Evolutionary conservation across 805 yeast genomes (phyloP).

Genomic region (Starmerella potacharoeniae): DNA sequence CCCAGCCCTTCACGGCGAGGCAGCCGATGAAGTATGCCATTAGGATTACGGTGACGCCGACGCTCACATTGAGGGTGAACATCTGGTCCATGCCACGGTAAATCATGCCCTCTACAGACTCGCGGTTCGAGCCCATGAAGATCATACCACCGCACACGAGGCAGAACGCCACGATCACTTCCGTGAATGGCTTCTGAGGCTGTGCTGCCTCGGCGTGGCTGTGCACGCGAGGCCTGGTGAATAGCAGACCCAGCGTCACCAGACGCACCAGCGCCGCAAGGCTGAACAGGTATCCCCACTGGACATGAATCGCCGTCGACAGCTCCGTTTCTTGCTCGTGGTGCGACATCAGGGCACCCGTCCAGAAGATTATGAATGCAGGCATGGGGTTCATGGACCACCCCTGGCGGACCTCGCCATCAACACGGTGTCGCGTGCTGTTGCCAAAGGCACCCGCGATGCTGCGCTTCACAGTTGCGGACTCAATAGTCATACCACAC

Average conservation of each 20-base stretch:
- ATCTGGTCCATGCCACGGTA: slow-evolving; percentile 73
- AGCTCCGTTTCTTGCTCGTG: slow-evolving; percentile 75
- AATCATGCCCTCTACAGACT: slow-evolving; percentile 68
- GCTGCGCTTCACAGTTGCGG: slow-evolving; percentile 28
- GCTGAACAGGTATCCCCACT: slow-evolving; percentile 86
- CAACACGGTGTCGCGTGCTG: neutral
- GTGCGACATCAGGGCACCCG: slow-evolving; percentile 89
- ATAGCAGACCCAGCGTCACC: slow-evolving; percentile 46
- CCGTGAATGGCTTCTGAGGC: slow-evolving; percentile 77
- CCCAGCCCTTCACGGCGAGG: slow-evolving; percentile 35
- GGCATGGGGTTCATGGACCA: slow-evolving; percentile 93
- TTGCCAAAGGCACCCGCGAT: slow-evolving; percentile 20
- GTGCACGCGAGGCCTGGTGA: slow-evolving; percentile 22
- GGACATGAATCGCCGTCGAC: slow-evolving; percentile 72
- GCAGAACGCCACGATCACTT: slow-evolving; percentile 65
- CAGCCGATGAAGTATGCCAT: slow-evolving; percentile 83
- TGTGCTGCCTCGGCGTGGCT: slow-evolving; percentile 24
- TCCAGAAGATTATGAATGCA: slow-evolving; percentile 85
- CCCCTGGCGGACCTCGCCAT: slow-evolving; percentile 21
- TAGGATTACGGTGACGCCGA: slow-evolving; percentile 63
- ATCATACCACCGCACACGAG: slow-evolving; percentile 80
- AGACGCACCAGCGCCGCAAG: slow-evolving; percentile 71
- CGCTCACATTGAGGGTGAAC: slow-evolving; percentile 81
- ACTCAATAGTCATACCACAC: slow-evolving; percentile 76
- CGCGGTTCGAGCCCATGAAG: slow-evolving; percentile 86